Conservation (phyloP, 2,329 filamentous ascomycete species). For the Colletotrichum spinosum region DNA sequence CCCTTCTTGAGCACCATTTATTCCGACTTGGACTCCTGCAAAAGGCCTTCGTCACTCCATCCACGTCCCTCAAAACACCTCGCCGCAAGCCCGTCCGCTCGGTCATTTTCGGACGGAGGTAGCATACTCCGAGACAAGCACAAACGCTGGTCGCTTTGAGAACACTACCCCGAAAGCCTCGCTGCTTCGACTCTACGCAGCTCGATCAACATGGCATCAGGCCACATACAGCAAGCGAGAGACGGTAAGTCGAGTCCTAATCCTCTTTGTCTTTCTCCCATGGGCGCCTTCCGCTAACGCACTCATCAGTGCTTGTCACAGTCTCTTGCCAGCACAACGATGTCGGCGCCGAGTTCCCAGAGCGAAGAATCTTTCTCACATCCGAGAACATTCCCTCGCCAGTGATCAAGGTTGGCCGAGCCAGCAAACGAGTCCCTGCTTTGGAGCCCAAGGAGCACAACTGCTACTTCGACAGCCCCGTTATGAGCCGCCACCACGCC, state of each 20-base stretch:
- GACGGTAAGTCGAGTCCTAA: constrained; percentile 17
- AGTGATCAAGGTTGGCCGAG: constrained; percentile 54
- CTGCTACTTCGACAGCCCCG: constrained; percentile 76
- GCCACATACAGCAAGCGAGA: constrained; percentile 20
- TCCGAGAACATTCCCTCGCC: constrained; percentile 33
- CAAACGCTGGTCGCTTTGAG: not conserved
- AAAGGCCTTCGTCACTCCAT: not conserved
- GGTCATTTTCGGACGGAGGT: constrained; percentile 29
- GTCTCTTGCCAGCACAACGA: constrained; percentile 42
- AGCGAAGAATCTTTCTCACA: constrained; percentile 45
- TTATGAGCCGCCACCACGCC: constrained; percentile 78
- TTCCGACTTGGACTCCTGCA: not conserved
- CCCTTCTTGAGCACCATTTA: not conserved
- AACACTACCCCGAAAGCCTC: constrained; percentile 1
- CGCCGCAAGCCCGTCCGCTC: constrained; percentile 11
- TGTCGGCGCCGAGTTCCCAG: constrained; percentile 34
- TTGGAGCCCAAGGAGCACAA: constrained; percentile 60
- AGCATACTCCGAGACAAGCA: constrained; percentile 7
- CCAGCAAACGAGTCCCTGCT: constrained; percentile 53
- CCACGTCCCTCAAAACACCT: constrained; percentile 21
- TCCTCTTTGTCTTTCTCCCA: not conserved
- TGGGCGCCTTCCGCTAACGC: constrained; percentile 13
- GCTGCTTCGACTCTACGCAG: not conserved
- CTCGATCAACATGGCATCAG: constrained; percentile 25
- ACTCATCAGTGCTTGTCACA: constrained; percentile 45